Evolutionary conservation across 768 basidiomycete species (phyloP).

Genomic region (Amanita subjunquillea): DNA sequence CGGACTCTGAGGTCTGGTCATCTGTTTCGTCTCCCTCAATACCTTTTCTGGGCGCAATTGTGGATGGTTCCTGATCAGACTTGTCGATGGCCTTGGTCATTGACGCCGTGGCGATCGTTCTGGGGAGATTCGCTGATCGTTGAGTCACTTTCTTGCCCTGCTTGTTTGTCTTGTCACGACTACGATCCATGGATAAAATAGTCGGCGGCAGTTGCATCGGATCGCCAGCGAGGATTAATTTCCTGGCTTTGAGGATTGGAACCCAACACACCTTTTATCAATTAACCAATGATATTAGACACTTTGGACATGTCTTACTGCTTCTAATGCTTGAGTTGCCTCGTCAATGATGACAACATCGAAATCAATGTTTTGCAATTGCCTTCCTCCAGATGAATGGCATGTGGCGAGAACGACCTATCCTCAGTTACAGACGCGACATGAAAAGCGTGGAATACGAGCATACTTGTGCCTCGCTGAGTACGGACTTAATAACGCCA

Average conservation of each 20-base stretch:
- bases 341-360: conserved; percentile 97
- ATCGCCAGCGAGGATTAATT: conserved; percentile 86
- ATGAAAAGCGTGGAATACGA: background rate
- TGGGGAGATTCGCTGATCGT: background rate
- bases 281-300: conserved; percentile 1
- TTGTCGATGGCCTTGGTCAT: background rate
- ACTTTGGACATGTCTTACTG: conserved; percentile 35
- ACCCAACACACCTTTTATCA: conserved; percentile 83
- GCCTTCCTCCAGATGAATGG: conserved; percentile 83
- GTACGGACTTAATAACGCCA: conserved; percentile 71
- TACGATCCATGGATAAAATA: conserved; percentile 57
- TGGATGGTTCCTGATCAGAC: background rate
- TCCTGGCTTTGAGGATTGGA: conserved; percentile 86
- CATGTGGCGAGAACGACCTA: conserved; percentile 90
- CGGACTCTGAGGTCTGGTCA: background rate
- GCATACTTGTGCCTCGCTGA: conserved; percentile 65
- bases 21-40: background rate
- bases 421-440: background rate
- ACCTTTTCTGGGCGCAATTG: background rate
- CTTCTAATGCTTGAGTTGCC: conserved; percentile 94
- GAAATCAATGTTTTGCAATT: conserved; percentile 67
- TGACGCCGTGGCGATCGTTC: background rate
- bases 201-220: conserved; percentile 96
- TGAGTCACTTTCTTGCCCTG: background rate
- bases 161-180: conserved; percentile 15